Evolutionary conservation across 352 stramenopile species (phyloP).

Genomic region (Phytophthora pluvialis): DNA sequence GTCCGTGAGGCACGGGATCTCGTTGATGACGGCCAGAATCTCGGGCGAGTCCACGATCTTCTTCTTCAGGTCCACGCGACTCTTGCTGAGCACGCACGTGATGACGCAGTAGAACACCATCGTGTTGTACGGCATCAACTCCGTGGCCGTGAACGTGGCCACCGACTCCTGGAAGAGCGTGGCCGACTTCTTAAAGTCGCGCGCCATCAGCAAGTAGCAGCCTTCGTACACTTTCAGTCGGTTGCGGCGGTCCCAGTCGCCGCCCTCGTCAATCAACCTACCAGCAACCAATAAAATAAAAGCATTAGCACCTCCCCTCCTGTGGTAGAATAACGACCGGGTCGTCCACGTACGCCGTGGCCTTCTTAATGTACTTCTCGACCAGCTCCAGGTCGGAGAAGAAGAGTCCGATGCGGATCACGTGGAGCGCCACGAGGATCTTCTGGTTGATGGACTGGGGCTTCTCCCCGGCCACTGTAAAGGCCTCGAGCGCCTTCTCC

Average conservation of each 20-base stretch:
- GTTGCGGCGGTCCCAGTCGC: constrained; percentile 99
- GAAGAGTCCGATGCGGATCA: constrained; percentile 90
- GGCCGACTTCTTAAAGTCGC: constrained; percentile 95
- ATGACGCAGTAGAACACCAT: constrained; percentile 98
- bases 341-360: constrained; percentile 54
- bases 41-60: constrained; percentile 98
- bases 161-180: constrained; percentile 96
- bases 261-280: constrained; percentile 93
- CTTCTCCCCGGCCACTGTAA: constrained; percentile 91
- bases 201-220: constrained; percentile 91
- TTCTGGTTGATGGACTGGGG: constrained; percentile 97
- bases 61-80: constrained; percentile 96
- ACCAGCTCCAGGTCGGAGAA: constrained; percentile 87
- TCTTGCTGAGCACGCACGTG: constrained; percentile 94
- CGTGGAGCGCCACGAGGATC: constrained; percentile 97
- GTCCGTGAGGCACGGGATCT: constrained; percentile 83
- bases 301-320: not conserved
- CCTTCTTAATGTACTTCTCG: constrained; percentile 90
- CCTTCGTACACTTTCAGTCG: constrained; percentile 98
- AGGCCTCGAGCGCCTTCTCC: constrained; percentile 91
- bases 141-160: constrained; percentile 97
- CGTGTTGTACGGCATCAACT: constrained; percentile 97
- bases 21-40: constrained; percentile 90
- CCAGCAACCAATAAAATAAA: constrained; percentile 8
- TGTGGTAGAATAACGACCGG: not conserved